Base-by-base conservation (phyloP, 768 basidiomycete genomes). In the Trametes cinnabarina region DNA sequence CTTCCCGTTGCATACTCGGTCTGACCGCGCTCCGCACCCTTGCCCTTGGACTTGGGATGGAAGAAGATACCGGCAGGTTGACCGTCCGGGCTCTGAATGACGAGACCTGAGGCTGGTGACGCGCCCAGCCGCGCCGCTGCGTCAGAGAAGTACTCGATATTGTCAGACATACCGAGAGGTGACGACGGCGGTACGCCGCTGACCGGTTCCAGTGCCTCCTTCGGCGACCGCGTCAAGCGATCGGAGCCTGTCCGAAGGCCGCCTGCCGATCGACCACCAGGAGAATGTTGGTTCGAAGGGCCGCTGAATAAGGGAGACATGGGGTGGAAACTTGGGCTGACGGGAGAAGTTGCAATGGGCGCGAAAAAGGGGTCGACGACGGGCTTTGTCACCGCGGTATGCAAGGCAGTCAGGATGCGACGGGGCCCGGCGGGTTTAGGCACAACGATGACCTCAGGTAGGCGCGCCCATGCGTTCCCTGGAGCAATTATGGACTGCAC, bases 351-450 rank as follows among this genome's bases (percentile, higher is more conserved):
- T 0, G 96, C 96, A 61, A 93, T 98, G n/a, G 97, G 96, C 0
- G 83, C 73, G 67, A 98, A 97, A 71, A 87, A 90, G 0, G 95
- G 91, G 68, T 99, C 96, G 28, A 99, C 84, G 11, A 84, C 68
- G 0, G 97, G 95, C 63, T 87, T 90, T 9, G 83, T 89, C 47
- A 92, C 80, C 1, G 94, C 94, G 4, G 92, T 98, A 69, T 96
- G 90, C 17, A 99, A 77, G 23, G 94, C 90, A 20, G 94, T 95
- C 63, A 99, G 76, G 65, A 98, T 87, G 9, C 96, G 85, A 37
- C 96, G 85, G 7, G 97, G 97, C 4, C 97, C 96, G 17, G 91
- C 95, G 10, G 96, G 96, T 73, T 98, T 99, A 20, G 95, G 96
- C 37, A 98, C 88, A 63, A 99, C 92, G 82, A 98, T 91, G 26